phyloP scores from a whole-genome alignment of 352 stramenopile genomes.

The Globisporangium megalacanthum region DNA sequence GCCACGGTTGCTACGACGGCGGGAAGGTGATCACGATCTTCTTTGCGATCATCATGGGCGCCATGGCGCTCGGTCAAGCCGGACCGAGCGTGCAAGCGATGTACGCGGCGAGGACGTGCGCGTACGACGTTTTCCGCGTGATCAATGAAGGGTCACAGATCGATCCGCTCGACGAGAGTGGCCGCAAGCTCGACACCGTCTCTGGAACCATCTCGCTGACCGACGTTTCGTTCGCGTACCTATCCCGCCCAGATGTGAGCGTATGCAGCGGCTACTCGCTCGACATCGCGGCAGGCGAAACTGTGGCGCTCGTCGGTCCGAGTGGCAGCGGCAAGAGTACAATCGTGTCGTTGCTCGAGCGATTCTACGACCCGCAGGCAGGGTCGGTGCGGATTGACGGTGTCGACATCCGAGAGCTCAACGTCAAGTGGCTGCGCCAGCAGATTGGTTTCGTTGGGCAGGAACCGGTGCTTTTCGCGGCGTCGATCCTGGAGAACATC shows the following conservation, averaged over 20 bases:
- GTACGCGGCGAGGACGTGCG: constrained; percentile 42
- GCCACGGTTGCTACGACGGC: constrained; percentile 48
- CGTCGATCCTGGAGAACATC: constrained; percentile 74
- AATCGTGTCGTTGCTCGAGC: constrained; percentile 7
- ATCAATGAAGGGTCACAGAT: constrained; percentile 60
- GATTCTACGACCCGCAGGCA: constrained; percentile 27
- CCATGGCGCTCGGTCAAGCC: constrained; percentile 67
- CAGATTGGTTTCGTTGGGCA: constrained; percentile 91
- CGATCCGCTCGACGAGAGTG: constrained; percentile 31
- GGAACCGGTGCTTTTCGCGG: constrained; percentile 27
- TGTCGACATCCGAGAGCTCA: constrained; percentile 50
- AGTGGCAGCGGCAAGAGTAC: constrained; percentile 10
- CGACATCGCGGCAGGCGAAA: constrained; percentile 56
- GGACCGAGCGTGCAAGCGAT: constrained; percentile 58
- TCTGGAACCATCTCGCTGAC: constrained; percentile 61
- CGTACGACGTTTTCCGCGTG: constrained; percentile 58
- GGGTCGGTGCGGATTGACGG: constrained; percentile 23
- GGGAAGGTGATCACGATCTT: constrained; percentile 68
- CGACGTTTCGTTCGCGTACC: constrained; percentile 76
- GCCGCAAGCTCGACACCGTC: constrained; percentile 20
- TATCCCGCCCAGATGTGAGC: constrained; percentile 45
- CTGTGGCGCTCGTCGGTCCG: constrained; percentile 21
- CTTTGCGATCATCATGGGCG: constrained; percentile 63
- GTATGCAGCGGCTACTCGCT: constrained; percentile 58
- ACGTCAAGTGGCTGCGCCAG: constrained; percentile 75